phyloP scores from a whole-genome alignment of 2,329 filamentous ascomycete genomes.

The Pseudopithomyces chartarum region DNA sequence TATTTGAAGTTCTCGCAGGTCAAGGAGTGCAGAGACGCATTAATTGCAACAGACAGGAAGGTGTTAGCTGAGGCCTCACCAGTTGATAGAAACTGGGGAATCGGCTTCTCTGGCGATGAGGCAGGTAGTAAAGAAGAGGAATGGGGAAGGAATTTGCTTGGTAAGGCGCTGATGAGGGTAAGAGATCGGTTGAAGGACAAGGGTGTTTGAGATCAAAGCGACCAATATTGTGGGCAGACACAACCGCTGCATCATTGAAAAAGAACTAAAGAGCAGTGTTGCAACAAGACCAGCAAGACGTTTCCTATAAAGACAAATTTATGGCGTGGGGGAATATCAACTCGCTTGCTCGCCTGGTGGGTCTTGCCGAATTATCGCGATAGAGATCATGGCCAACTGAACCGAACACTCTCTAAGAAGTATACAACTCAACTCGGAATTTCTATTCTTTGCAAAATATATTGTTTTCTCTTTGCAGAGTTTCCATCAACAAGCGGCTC shows the following conservation, averaged over 20 bases:
- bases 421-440: no score
- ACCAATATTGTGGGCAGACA: no score
- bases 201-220: neutral
- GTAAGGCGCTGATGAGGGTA: neutral
- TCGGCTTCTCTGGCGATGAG: neutral
- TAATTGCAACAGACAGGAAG: neutral
- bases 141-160: neutral
- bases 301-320: neutral
- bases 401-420: no score
- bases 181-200: neutral
- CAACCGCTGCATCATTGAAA: neutral
- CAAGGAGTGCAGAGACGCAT: neutral
- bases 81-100: neutral
- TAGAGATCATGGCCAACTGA: neutral
- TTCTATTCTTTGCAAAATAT: no score
- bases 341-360: neutral
- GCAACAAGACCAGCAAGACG: neutral
- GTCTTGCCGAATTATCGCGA: neutral
- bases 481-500: slow-evolving; percentile 18
- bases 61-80: neutral
- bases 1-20: neutral
- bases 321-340: no score
- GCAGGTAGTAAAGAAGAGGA: neutral
- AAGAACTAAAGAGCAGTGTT: neutral
- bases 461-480: neutral